Percentiles rank a stretch among this genome's conserved stretches.
phyloP scores from a whole-genome alignment of 257 asterid species.

The Solanum paucissectum region DNA sequence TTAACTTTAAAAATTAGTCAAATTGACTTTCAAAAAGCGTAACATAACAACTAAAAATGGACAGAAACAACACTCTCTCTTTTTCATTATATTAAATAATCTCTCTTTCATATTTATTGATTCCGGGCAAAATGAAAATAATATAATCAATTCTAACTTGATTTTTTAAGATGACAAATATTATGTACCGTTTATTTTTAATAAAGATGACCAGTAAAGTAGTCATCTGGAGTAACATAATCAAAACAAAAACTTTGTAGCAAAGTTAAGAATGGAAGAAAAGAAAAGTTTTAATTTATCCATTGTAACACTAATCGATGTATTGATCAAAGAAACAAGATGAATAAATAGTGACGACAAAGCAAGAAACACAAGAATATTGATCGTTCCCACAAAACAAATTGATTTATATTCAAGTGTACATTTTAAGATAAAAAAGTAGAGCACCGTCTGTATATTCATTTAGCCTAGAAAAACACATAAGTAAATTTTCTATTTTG shows the following conservation, averaged over 20 bases:
- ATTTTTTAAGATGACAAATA: no score
- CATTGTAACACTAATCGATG: not conserved
- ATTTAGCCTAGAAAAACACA: not conserved
- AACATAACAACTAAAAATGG: no score
- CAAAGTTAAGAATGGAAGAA: not conserved
- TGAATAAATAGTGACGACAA: not conserved
- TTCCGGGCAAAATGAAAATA: not conserved
- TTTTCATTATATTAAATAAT: no score
- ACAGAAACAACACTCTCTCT: no score
- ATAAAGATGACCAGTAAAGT: not conserved
- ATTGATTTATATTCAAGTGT: not conserved
- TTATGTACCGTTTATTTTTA: no score
- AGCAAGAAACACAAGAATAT: constrained; percentile 3
- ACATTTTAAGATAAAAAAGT: constrained; percentile 10
- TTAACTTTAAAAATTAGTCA: no score
- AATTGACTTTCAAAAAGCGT: no score
- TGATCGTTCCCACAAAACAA: constrained; percentile 7
- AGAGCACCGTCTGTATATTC: constrained; percentile 9
- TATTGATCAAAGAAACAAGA: not conserved
- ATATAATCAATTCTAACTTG: no score
- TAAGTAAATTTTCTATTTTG: not conserved
- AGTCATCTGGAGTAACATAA: not conserved
- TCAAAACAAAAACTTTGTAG: not conserved
- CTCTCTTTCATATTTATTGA: not conserved
- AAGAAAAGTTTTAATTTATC: not conserved